A percentile compares a stretch with the other conserved stretches of the same genome.
Conservation (phyloP, 2,329 filamentous ascomycete species). For the Fusarium staphyleae region DNA sequence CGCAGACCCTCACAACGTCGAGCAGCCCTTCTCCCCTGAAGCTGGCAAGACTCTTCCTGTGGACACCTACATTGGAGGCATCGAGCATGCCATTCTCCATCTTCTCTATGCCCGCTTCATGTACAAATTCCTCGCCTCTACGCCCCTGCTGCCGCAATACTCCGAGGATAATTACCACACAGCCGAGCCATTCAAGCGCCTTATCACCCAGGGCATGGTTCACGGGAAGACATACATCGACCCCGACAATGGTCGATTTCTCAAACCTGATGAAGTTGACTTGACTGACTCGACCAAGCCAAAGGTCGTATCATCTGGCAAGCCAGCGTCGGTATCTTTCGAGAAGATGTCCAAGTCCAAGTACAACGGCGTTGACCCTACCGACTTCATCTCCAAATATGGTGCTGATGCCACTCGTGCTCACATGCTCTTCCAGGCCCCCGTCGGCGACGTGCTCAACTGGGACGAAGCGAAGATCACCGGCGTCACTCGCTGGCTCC, state of each 20-base stretch:
- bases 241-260: slow-evolving; percentile 75
- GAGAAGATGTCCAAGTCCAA: slow-evolving; percentile 98
- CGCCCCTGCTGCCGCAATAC: slow-evolving; percentile 54
- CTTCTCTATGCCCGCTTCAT: slow-evolving; percentile 90
- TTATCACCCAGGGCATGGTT: slow-evolving; percentile 92
- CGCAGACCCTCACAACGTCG: slow-evolving; percentile 70
- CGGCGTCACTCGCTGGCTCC: slow-evolving; percentile 83
- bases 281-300: slow-evolving; percentile 63
- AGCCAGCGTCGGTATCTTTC: slow-evolving; percentile 68
- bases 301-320: slow-evolving; percentile 66
- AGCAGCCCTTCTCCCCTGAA: slow-evolving; percentile 66
- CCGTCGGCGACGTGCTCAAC: slow-evolving; percentile 81
- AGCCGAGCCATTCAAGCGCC: slow-evolving; percentile 80
- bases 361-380: slow-evolving; percentile 87
- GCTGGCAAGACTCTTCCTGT: slow-evolving; percentile 72
- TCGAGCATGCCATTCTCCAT: slow-evolving; percentile 91
- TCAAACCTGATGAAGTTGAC: slow-evolving; percentile 79
- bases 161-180: slow-evolving; percentile 44
- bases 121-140: slow-evolving; percentile 79
- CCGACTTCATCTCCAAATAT: slow-evolving; percentile 72
- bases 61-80: slow-evolving; percentile 86
- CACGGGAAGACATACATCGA: slow-evolving; percentile 85
- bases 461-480: slow-evolving; percentile 87
- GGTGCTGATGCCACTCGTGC: slow-evolving; percentile 85
- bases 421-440: slow-evolving; percentile 89